These are phyloP conservation scores for Hippophae gyantsensis DNA, from an alignment of 306 rosid species.

Conservation along the genomic window DNA sequence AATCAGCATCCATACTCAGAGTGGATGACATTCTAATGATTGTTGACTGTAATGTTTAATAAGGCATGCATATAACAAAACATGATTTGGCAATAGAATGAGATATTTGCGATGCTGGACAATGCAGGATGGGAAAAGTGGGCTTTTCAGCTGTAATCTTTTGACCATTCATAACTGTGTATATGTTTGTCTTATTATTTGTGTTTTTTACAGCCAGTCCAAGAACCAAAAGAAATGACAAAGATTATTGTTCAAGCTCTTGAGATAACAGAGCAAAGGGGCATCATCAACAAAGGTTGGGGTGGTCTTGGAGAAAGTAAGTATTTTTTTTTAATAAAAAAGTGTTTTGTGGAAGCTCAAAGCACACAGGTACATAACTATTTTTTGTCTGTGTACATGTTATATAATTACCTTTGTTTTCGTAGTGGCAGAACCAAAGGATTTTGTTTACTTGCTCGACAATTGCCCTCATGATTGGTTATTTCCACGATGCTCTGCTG, in stretches of 20 bases:
- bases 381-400: neutral
- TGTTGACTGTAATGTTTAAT: too few species aligned
- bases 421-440: slow-evolving; percentile 52
- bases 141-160: slow-evolving; percentile 2
- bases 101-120: too few species aligned
- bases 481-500: slow-evolving; percentile 68
- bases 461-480: slow-evolving; percentile 98
- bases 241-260: slow-evolving; percentile 62
- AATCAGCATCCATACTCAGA: too few species aligned
- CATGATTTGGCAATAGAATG: too few species aligned
- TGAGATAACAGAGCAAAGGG: slow-evolving; percentile 70
- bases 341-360: neutral
- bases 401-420: slow-evolving; percentile 14
- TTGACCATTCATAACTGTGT: neutral
- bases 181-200: neutral
- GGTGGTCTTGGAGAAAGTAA: slow-evolving; percentile 89
- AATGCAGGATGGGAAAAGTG: neutral
- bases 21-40: too few species aligned
- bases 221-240: slow-evolving; percentile 72
- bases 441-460: slow-evolving; percentile 63
- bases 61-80: too few species aligned
- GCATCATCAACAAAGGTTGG: slow-evolving; percentile 92
- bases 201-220: slow-evolving; percentile 54
- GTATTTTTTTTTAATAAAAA: slow-evolving; percentile 23
- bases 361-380: neutral